phyloP scores from a whole-genome alignment of 106 monocot species.

The Dendrobium nobile region DNA sequence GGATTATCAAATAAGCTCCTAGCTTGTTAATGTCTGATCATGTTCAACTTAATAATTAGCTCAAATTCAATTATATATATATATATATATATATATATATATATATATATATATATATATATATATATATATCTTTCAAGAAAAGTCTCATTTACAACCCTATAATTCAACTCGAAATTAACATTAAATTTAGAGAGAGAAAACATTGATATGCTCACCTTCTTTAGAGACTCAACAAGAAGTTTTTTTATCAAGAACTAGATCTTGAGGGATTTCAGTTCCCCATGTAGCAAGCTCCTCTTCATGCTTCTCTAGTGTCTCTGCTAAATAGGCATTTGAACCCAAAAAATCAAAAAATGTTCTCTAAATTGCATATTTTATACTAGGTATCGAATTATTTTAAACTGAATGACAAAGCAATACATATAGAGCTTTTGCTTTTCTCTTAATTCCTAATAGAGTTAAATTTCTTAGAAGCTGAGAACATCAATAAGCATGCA shows the following conservation, averaged over 20 bases:
- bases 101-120: too few species aligned
- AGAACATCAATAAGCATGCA: too few species aligned
- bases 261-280: constrained; percentile 77
- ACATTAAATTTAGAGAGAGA: not conserved
- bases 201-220: constrained; percentile 23
- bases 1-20: not conserved
- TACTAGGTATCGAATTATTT: not conserved
- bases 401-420: not conserved
- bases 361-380: not conserved
- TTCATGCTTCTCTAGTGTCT: constrained; percentile 40
- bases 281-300: constrained; percentile 90
- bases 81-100: not conserved
- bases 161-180: not conserved
- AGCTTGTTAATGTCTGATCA: too few species aligned
- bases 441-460: too few species aligned
- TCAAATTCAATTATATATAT: too few species aligned
- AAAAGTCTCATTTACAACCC: too few species aligned
- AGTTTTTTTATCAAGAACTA: constrained; percentile 66
- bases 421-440: too few species aligned
- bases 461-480: too few species aligned
- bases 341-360: not conserved
- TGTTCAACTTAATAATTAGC: too few species aligned
- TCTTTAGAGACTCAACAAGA: constrained; percentile 71
- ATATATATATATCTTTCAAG: not conserved
- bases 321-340: constrained; percentile 18